phyloP scores from a whole-genome alignment of 1,139 yeast genomes.

The Spathaspora sp. region DNA sequence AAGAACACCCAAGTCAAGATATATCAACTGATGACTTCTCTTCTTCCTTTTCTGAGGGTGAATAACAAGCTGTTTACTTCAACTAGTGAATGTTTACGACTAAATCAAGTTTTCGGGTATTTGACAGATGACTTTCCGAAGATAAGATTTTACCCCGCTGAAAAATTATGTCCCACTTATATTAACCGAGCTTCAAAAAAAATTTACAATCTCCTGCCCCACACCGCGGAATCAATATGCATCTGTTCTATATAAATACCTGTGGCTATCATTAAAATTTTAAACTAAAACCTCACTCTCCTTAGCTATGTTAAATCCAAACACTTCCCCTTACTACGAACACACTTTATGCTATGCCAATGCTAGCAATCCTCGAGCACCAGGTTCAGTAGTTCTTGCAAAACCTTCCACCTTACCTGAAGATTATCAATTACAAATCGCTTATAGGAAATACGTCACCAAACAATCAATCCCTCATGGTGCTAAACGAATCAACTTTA shows the following conservation, averaged over 20 bases:
- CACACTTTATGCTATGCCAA: conserved; percentile 12
- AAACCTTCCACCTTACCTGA: conserved; percentile 22
- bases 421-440: conserved; percentile 32
- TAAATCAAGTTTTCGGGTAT: too few species aligned
- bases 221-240: too few species aligned
- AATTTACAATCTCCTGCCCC: too few species aligned
- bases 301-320: conserved; percentile 10
- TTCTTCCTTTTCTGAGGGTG: too few species aligned
- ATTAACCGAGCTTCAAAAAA: too few species aligned
- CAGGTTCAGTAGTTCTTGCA: conserved; percentile 23
- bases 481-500: conserved; percentile 44
- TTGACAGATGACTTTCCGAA: too few species aligned
- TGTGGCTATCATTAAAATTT: background rate
- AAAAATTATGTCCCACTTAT: too few species aligned
- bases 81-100: too few species aligned
- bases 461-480: conserved; percentile 15
- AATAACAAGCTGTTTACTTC: too few species aligned
- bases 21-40: too few species aligned
- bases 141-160: too few species aligned
- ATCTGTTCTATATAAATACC: background rate
- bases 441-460: conserved; percentile 33
- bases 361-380: conserved; percentile 33
- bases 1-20: too few species aligned
- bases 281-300: background rate
- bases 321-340: conserved; percentile 13